A percentile compares a stretch with the other conserved stretches of the same genome.
These are phyloP conservation scores for Eremochloa ophiuroides DNA, from an alignment of 176 grass and related monocot species.

Conservation along the genomic window DNA sequence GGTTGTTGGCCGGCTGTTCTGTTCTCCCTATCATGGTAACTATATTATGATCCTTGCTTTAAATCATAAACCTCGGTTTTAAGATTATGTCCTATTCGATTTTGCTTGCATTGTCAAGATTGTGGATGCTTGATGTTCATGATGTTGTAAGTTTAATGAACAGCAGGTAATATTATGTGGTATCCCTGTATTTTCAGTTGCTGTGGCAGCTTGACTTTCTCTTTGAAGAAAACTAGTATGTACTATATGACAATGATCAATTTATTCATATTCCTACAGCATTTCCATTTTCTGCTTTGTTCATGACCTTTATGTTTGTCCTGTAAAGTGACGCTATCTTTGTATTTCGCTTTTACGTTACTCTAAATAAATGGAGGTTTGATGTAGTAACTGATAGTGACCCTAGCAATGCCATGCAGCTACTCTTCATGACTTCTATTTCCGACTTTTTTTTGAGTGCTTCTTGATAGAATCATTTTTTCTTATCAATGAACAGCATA, in stretches of 20 bases:
- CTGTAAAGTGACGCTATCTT: neutral
- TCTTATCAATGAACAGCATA: too few species aligned
- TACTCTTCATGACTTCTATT: neutral
- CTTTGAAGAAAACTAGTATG: neutral
- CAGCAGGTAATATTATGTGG: neutral
- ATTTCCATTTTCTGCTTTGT: neutral
- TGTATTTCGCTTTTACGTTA: neutral
- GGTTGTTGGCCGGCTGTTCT: constrained; percentile 10
- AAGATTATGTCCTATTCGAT: constrained; percentile 9
- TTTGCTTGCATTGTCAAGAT: constrained; percentile 16
- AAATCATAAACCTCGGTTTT: constrained; percentile 17
- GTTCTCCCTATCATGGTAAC: constrained; percentile 24
- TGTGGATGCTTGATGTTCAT: constrained; percentile 12
- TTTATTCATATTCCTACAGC: neutral
- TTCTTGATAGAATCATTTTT: neutral
- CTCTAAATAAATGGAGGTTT: neutral
- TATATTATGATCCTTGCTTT: constrained; percentile 18
- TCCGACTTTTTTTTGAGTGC: neutral
- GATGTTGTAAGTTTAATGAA: constrained; percentile 30
- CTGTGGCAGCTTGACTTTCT: neutral
- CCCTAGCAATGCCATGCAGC: too few species aligned
- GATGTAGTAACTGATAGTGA: too few species aligned
- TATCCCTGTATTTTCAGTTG: constrained; percentile 1
- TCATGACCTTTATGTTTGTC: neutral
- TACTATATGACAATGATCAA: neutral